phyloP scores from a whole-genome alignment of 1,139 yeast species.

The Blastobotrys illinoisensis region DNA sequence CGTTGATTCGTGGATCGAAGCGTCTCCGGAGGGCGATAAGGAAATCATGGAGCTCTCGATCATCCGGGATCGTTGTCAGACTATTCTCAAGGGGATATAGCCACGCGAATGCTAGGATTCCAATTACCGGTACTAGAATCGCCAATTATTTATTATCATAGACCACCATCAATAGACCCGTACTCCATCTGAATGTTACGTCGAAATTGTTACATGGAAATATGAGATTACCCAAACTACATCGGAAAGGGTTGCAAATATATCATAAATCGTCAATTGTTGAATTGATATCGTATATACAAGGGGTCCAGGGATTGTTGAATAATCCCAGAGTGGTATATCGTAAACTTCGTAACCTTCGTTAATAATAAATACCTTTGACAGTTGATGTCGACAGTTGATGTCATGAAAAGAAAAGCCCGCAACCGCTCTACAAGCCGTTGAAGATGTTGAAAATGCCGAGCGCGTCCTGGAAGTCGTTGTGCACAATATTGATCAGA shows the following conservation, averaged over 20 bases:
- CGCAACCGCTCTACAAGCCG: slow-evolving; percentile 12
- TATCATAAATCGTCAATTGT: slow-evolving; percentile 3
- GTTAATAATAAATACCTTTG: slow-evolving; percentile 5
- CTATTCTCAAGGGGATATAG: slow-evolving; percentile 5
- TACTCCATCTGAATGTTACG: too few species aligned
- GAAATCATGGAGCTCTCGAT: slow-evolving; percentile 10
- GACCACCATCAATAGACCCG: too few species aligned
- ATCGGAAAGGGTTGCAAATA: too few species aligned
- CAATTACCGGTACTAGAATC: too few species aligned
- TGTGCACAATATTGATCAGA: slow-evolving; percentile 85
- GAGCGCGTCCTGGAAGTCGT: slow-evolving; percentile 48
- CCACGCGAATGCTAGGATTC: neutral
- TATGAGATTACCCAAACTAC: too few species aligned
- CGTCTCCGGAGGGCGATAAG: slow-evolving; percentile 6
- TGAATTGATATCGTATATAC: slow-evolving; percentile 2
- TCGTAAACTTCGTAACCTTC: neutral
- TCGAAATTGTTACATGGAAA: too few species aligned
- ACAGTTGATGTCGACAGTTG: slow-evolving; percentile 13
- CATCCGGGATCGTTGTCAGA: slow-evolving; percentile 10
- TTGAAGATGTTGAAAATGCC: slow-evolving; percentile 34
- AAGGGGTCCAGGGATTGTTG: neutral
- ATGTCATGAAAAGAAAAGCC: slow-evolving; percentile 1
- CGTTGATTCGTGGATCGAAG: slow-evolving; percentile 15
- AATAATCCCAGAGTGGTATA: slow-evolving; percentile 1
- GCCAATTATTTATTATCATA: too few species aligned